Percentiles rank a stretch among this genome's conserved stretches.
These are phyloP conservation scores for Gracilaria domingensis DNA, from an alignment of 23 red algal species.

Conservation along the genomic window DNA sequence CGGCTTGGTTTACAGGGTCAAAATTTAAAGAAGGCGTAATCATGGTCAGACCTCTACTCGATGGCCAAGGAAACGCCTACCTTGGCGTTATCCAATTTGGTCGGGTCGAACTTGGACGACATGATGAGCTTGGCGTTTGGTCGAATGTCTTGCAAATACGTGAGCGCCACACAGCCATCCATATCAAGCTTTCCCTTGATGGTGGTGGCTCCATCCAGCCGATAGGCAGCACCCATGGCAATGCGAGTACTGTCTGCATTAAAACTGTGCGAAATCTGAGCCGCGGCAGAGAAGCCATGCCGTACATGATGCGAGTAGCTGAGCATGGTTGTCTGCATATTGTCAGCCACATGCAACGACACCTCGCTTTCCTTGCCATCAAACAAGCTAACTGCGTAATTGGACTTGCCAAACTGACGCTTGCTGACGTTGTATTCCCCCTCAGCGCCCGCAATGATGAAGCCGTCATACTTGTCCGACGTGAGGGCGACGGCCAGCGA, in stretches of 20 bases:
- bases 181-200: slow-evolving; percentile 92
- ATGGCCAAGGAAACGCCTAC: slow-evolving; percentile 80
- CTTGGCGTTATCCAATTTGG: slow-evolving; percentile 71
- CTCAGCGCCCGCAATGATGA: slow-evolving; percentile 66
- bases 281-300: slow-evolving; percentile 75
- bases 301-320: slow-evolving; percentile 90
- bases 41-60: slow-evolving; percentile 51
- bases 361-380: slow-evolving; percentile 88
- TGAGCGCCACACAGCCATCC: slow-evolving; percentile 59
- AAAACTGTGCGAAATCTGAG: slow-evolving; percentile 66
- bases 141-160: slow-evolving; percentile 88
- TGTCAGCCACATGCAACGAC: slow-evolving; percentile 36
- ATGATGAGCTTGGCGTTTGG: slow-evolving; percentile 86
- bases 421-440: slow-evolving; percentile 34
- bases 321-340: slow-evolving; percentile 36
- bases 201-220: slow-evolving; percentile 72
- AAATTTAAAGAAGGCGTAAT: background rate
- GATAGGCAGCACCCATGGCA: slow-evolving; percentile 65
- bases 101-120: slow-evolving; percentile 75
- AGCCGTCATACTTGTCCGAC: slow-evolving; percentile 51
- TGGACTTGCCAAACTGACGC: slow-evolving; percentile 36
- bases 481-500: slow-evolving; percentile 43
- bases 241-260: slow-evolving; percentile 47
- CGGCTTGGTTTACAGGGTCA: background rate
- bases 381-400: slow-evolving; percentile 62